Percentiles rank a stretch among this genome's conserved stretches.
These are phyloP conservation scores for Pyrenophora graminea DNA, from an alignment of 2,329 filamentous ascomycete species.

Conservation along the genomic window DNA sequence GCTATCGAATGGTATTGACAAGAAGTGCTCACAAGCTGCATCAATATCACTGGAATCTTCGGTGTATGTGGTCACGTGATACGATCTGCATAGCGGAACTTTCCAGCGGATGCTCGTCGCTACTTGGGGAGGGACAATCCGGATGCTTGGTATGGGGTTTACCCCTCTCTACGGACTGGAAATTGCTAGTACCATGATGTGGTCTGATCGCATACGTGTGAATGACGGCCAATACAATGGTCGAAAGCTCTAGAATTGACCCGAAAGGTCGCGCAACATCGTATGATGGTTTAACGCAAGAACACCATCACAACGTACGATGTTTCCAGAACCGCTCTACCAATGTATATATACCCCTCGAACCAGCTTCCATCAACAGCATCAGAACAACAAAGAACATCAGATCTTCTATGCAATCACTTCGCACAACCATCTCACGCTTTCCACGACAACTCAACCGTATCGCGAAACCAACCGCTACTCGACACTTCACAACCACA, in stretches of 20 bases:
- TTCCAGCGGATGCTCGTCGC: slow-evolving; percentile 8
- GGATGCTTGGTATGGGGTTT: background rate
- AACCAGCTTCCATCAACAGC: slow-evolving; percentile 16
- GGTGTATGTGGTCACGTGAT: slow-evolving; percentile 19
- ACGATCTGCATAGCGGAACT: slow-evolving; percentile 5
- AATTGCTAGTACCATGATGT: slow-evolving; percentile 2
- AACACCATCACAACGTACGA: slow-evolving; percentile 14
- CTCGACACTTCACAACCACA: slow-evolving; percentile 28
- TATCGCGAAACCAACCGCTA: slow-evolving; percentile 33
- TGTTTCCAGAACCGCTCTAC: slow-evolving; percentile 33
- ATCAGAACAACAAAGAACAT: slow-evolving; percentile 37
- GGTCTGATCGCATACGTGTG: slow-evolving; percentile 3
- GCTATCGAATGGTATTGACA: background rate
- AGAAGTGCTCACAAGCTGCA: background rate
- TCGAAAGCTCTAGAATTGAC: slow-evolving; percentile 29
- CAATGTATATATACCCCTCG: slow-evolving; percentile 37
- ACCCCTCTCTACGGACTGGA: slow-evolving; percentile 1
- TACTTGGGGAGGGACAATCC: background rate
- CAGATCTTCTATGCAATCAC: slow-evolving; percentile 44
- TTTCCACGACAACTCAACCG: slow-evolving; percentile 38
- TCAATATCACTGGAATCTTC: background rate
- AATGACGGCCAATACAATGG: slow-evolving; percentile 15
- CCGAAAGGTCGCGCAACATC: slow-evolving; percentile 24
- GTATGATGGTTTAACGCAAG: slow-evolving; percentile 7
- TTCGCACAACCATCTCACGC: slow-evolving; percentile 39